A percentile compares a stretch with the other conserved stretches of the same genome.
These are phyloP conservation scores for Arabidopsis thaliana DNA, from an alignment of 345 rosid species.

Conservation along the genomic window DNA sequence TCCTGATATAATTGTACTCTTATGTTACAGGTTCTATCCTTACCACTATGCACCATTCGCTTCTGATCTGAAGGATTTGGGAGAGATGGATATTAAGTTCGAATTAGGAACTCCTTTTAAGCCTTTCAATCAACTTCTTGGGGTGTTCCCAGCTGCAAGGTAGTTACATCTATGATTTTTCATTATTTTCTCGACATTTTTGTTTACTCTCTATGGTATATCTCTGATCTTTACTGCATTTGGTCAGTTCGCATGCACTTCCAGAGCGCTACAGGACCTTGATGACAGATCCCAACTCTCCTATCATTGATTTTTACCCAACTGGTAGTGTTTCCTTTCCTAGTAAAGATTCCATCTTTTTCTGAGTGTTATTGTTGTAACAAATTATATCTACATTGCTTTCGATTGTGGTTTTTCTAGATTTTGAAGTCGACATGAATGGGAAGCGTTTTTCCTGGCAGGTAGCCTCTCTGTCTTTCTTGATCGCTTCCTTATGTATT, in stretches of 20 bases:
- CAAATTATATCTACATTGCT: background rate
- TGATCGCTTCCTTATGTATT: slow-evolving; percentile 15
- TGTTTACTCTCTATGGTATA: background rate
- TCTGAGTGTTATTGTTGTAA: background rate
- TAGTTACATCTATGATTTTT: slow-evolving; percentile 35
- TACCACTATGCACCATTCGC: slow-evolving; percentile 99
- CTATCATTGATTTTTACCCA: slow-evolving; percentile 92
- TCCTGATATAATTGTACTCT: slow-evolving; percentile 25
- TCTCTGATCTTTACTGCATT: slow-evolving; percentile 22
- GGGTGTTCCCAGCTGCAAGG: slow-evolving; percentile 99
- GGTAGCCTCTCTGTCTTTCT: slow-evolving; percentile 49
- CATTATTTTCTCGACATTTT: slow-evolving; percentile 4
- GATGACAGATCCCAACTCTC: slow-evolving; percentile 93
- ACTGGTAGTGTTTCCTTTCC: slow-evolving; percentile 54
- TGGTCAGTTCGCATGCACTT: slow-evolving; percentile 91
- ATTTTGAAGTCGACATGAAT: slow-evolving; percentile 96
- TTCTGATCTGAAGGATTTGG: slow-evolving; percentile 90
- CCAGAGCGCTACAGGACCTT: slow-evolving; percentile 78
- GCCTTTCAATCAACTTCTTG: slow-evolving; percentile 95
- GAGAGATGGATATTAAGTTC: slow-evolving; percentile 68
- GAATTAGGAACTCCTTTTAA: slow-evolving; percentile 89
- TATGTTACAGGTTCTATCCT: slow-evolving; percentile 82
- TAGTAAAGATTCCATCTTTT: background rate
- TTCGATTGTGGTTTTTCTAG: slow-evolving; percentile 44
- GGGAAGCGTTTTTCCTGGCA: slow-evolving; percentile 97